Percentiles rank a stretch among this genome's conserved stretches.
Conservation (phyloP, 2,329 filamentous ascomycete species). For the Ascocoryne sarcoides region DNA sequence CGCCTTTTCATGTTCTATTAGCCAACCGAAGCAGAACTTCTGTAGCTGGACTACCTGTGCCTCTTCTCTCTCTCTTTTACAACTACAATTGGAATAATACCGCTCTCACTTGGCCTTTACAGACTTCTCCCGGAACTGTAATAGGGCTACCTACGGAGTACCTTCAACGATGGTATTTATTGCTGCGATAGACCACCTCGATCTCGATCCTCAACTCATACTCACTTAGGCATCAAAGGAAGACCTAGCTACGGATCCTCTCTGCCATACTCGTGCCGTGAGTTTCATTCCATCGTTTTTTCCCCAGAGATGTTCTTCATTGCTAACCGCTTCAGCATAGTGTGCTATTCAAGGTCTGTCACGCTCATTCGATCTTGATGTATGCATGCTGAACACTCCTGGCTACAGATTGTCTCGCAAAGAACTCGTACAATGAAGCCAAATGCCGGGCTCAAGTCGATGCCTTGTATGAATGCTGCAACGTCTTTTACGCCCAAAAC, state of each 20-base stretch:
- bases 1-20: no score
- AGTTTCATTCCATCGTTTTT: slow-evolving; percentile 28
- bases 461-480: slow-evolving; percentile 88
- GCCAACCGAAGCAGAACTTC: no score
- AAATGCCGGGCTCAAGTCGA: slow-evolving; percentile 73
- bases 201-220: no score
- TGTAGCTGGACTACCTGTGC: no score
- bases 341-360: slow-evolving; percentile 78
- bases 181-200: no score
- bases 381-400: background rate
- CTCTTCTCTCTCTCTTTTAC: no score
- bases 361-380: slow-evolving; percentile 19
- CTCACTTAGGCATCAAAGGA: slow-evolving; percentile 51
- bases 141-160: no score
- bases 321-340: slow-evolving; percentile 33
- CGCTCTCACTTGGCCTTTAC: no score
- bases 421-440: slow-evolving; percentile 76
- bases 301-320: no score
- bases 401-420: slow-evolving; percentile 66
- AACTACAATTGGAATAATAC: no score
- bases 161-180: no score
- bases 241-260: slow-evolving; percentile 64
- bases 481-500: slow-evolving; percentile 72
- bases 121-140: no score
- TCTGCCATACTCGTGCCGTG: slow-evolving; percentile 80